Conservation (phyloP, 495 filamentous ascomycete genomes). For the Venustampulla echinocandica region DNA sequence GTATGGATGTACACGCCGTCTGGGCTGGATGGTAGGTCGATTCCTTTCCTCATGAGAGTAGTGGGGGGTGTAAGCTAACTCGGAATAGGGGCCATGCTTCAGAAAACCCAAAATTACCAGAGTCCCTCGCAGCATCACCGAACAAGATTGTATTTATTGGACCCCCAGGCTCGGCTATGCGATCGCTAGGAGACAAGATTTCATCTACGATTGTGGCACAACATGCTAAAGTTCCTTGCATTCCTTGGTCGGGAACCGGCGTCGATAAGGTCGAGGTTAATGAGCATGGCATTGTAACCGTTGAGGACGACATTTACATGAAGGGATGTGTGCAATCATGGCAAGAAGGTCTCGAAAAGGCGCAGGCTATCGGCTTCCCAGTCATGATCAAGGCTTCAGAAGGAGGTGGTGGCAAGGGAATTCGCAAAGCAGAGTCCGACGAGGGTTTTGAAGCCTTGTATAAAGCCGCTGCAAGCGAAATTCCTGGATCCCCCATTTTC, state of each 20-base stretch:
- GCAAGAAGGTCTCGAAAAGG: conserved; percentile 80
- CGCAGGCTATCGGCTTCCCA: conserved; percentile 88
- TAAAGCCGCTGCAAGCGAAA: conserved; percentile 92
- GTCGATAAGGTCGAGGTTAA: conserved; percentile 76
- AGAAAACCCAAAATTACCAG: conserved; percentile 95
- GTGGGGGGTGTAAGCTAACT: background rate
- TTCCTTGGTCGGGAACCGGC: conserved; percentile 95
- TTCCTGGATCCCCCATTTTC: conserved; percentile 98
- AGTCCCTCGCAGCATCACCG: conserved; percentile 87
- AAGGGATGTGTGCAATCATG: conserved; percentile 84
- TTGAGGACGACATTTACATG: conserved; percentile 75
- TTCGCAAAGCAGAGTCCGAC: conserved; percentile 86
- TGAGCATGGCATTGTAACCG: conserved; percentile 80
- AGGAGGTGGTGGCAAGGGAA: conserved; percentile 98
- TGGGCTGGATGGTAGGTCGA: conserved; percentile 90
- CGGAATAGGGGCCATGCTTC: conserved; percentile 86
- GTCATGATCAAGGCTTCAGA: conserved; percentile 99
- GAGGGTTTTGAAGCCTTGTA: conserved; percentile 79
- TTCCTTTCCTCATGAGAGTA: background rate
- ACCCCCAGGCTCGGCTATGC: conserved; percentile 95
- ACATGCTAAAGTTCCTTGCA: conserved; percentile 93
- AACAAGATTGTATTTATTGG: conserved; percentile 99
- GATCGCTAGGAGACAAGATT: conserved; percentile 98
- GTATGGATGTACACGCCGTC: conserved; percentile 95
- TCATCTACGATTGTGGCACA: conserved; percentile 99